phyloP scores from a whole-genome alignment of 2,329 filamentous ascomycete species.

The Trichothecium sympodiale region DNA sequence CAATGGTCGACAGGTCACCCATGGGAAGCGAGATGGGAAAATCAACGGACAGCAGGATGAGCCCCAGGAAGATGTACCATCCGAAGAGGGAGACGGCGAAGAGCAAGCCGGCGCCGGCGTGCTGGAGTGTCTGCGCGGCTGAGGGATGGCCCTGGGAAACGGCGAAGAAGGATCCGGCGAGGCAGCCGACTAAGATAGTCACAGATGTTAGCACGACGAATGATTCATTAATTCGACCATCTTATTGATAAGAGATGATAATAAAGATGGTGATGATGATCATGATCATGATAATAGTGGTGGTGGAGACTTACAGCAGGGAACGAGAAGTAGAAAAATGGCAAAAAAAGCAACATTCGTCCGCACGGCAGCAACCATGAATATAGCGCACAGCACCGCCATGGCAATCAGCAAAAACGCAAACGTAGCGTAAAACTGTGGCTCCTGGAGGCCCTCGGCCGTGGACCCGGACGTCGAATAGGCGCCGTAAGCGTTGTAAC shows the following conservation, averaged over 20 bases:
- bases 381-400: conserved; percentile 49
- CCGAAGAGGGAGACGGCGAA: conserved; percentile 20
- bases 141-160: conserved; percentile 9
- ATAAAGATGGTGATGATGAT: no score
- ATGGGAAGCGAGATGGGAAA: conserved; percentile 38
- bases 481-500: conserved; percentile 30
- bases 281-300: no score
- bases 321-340: conserved; percentile 47
- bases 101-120: conserved; percentile 15
- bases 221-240: neutral
- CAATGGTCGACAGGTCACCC: conserved; percentile 34
- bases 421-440: conserved; percentile 36
- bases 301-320: conserved; percentile 17
- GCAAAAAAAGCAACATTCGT: conserved; percentile 54
- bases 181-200: conserved; percentile 12
- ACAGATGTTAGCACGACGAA: neutral
- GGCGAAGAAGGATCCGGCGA: conserved; percentile 18
- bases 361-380: conserved; percentile 50
- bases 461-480: conserved; percentile 19
- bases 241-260: no score
- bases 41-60: conserved; percentile 36
- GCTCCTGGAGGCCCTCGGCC: conserved; percentile 25
- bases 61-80: conserved; percentile 39
- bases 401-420: conserved; percentile 51
- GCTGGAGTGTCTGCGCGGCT: conserved; percentile 11